These are phyloP conservation scores for Colletotrichum lupini DNA, from an alignment of 2,329 filamentous ascomycete species.

Conservation along the genomic window DNA sequence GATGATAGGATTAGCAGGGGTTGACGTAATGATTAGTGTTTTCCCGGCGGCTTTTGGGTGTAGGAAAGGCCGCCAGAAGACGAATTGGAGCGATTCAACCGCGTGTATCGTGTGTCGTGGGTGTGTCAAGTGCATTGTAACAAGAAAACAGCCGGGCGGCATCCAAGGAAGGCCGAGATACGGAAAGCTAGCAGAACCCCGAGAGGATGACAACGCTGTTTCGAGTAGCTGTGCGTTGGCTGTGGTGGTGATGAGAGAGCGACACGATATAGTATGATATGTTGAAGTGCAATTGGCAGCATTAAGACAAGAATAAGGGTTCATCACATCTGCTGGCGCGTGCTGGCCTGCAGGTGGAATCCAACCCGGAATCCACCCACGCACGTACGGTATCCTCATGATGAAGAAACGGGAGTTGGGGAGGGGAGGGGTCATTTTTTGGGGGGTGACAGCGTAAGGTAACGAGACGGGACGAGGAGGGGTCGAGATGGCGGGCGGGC, in stretches of 20 bases:
- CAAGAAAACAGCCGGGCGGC: neutral
- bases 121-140: slow-evolving; percentile 18
- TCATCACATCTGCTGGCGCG: slow-evolving; percentile 34
- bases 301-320: slow-evolving; percentile 27
- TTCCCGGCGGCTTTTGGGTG: neutral
- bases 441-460: neutral
- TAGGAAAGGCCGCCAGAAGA: slow-evolving; percentile 12
- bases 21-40: slow-evolving; percentile 19
- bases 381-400: slow-evolving; percentile 24
- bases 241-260: slow-evolving; percentile 1
- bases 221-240: slow-evolving; percentile 1
- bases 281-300: slow-evolving; percentile 9
- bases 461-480: slow-evolving; percentile 7
- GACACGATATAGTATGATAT: slow-evolving; percentile 4
- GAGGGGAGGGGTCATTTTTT: neutral
- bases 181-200: neutral
- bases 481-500: neutral
- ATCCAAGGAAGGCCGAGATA: slow-evolving; percentile 10
- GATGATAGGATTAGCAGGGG: neutral
- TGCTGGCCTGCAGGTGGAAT: slow-evolving; percentile 35
- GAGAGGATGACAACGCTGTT: neutral
- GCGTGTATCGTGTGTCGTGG: slow-evolving; percentile 17
- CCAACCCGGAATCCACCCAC: slow-evolving; percentile 23
- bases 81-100: slow-evolving; percentile 20
- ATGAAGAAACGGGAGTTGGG: slow-evolving; percentile 32